Conservation (phyloP, 352 stramenopile genomes). For the Phytophthora podocarpi region DNA sequence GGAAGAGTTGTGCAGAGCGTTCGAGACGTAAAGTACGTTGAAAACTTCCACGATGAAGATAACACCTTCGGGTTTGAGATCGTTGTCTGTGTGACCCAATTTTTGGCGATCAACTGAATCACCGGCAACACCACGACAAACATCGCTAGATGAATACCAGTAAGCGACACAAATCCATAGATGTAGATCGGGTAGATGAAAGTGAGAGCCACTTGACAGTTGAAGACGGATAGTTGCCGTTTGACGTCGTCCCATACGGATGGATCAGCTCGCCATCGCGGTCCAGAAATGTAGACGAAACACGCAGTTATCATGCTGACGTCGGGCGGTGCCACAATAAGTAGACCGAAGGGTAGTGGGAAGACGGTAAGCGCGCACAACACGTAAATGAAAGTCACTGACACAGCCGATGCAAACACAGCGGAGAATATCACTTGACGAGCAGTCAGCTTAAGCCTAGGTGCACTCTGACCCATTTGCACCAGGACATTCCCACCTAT, state of each 20-base stretch:
- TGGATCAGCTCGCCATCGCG: conserved; percentile 11
- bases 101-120: conserved; percentile 51
- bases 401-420: conserved; percentile 2
- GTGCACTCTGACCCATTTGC: conserved; percentile 25
- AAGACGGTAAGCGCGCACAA: conserved; percentile 34
- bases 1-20: conserved; percentile 39
- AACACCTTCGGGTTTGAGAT: conserved; percentile 45
- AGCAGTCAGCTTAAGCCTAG: conserved; percentile 17
- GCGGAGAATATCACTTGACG: conserved; percentile 6
- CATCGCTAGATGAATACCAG: conserved; percentile 16
- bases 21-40: conserved; percentile 48
- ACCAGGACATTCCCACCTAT: conserved; percentile 18
- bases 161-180: conserved; percentile 36
- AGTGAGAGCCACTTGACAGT: conserved; percentile 20
- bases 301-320: conserved; percentile 3
- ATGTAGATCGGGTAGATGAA: conserved; percentile 58
- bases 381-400: conserved; percentile 5
- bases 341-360: conserved; percentile 45
- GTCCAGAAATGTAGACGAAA: conserved; percentile 23
- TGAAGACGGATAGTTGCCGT: conserved; percentile 20
- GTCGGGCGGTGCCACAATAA: conserved; percentile 20
- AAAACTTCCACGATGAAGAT: conserved; percentile 66
- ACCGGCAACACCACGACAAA: conserved; percentile 45
- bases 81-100: conserved; percentile 35
- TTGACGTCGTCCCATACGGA: conserved; percentile 20